Conservation (phyloP, 805 yeast genomes). For the Kodamaea nitidulidarum region DNA sequence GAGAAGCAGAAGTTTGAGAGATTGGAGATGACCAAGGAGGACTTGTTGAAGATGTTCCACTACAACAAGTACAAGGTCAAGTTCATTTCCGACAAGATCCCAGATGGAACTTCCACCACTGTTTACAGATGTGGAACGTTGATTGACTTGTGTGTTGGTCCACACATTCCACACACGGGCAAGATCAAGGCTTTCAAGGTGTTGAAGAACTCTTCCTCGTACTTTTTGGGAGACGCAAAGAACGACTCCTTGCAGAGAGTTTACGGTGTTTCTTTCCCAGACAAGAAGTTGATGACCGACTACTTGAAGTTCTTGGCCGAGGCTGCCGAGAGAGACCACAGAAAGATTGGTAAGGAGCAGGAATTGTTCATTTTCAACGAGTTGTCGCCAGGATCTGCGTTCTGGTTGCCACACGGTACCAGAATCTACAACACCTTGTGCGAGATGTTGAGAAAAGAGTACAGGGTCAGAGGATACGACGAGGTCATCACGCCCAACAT, state of each 20-base stretch:
- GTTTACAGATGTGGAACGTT: constrained; percentile 97
- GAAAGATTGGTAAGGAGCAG: constrained; percentile 95
- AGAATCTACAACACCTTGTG: constrained; percentile 89
- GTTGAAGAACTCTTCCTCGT: constrained; percentile 92
- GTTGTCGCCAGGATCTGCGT: constrained; percentile 95
- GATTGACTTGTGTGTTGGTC: constrained; percentile 96
- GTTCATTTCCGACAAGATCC: constrained; percentile 80
- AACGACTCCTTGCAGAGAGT: constrained; percentile 96
- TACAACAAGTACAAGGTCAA: constrained; percentile 95
- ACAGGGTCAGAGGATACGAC: constrained; percentile 90
- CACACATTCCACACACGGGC: constrained; percentile 97
- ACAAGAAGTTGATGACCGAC: constrained; percentile 91
- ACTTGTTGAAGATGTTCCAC: constrained; percentile 85
- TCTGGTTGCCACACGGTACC: constrained; percentile 99
- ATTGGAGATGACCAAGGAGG: constrained; percentile 86
- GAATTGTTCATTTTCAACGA: constrained; percentile 94
- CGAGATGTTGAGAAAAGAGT: constrained; percentile 76
- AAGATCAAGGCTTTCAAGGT: constrained; percentile 91
- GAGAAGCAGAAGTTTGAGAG: constrained; percentile 95
- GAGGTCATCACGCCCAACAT: constrained; percentile 99
- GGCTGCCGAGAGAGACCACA: constrained; percentile 93
- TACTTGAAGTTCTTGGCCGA: constrained; percentile 92
- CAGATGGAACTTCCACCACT: constrained; percentile 93
- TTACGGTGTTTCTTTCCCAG: constrained; percentile 98
- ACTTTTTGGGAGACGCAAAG: constrained; percentile 87